Percentiles rank a stretch among this genome's conserved stretches.
phyloP scores from a whole-genome alignment of 371 early-diverging fungal genomes.

The Phascolomyces articulosus region DNA sequence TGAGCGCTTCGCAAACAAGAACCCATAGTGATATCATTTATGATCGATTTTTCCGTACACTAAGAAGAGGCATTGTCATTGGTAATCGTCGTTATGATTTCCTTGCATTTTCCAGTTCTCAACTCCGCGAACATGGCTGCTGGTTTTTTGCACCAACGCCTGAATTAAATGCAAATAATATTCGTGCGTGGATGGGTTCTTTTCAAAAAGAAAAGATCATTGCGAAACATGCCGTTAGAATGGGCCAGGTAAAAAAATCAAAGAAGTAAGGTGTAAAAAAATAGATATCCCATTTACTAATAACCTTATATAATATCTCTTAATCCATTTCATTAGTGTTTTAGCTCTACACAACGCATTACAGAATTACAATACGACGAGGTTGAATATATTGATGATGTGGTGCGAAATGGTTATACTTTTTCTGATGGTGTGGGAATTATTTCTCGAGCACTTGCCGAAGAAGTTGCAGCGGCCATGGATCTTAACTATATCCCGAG shows the following conservation, averaged over 20 bases:
- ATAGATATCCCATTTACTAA: too few relatives aligned
- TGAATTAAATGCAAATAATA: constrained; percentile 53
- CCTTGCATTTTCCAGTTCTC: constrained; percentile 72
- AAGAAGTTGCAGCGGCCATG: constrained; percentile 52
- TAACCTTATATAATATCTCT: too few relatives aligned
- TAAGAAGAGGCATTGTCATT: constrained; percentile 62
- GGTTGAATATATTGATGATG: constrained; percentile 57
- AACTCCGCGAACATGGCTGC: constrained; percentile 69
- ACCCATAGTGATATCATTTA: constrained; percentile 44
- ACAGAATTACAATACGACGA: constrained; percentile 32
- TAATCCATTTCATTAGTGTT: constrained; percentile 45
- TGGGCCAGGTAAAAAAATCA: constrained; percentile 62
- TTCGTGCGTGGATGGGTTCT: constrained; percentile 76
- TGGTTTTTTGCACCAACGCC: constrained; percentile 69
- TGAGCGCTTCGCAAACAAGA: constrained; percentile 31
- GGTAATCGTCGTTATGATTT: constrained; percentile 67
- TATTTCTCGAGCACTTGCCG: constrained; percentile 59
- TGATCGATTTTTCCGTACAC: constrained; percentile 50
- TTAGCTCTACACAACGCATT: constrained; percentile 68
- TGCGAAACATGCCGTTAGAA: constrained; percentile 74
- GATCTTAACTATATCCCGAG: constrained; percentile 59
- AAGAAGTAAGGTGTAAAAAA: background rate
- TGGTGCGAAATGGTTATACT: constrained; percentile 54
- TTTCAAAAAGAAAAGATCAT: constrained; percentile 70
- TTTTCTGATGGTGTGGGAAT: constrained; percentile 91